Evolutionary conservation across 2,329 filamentous ascomycete species (phyloP), one percentile per base, ranked within the genome.

Genomic region (Zymoseptoria pseudotritici): DNA sequence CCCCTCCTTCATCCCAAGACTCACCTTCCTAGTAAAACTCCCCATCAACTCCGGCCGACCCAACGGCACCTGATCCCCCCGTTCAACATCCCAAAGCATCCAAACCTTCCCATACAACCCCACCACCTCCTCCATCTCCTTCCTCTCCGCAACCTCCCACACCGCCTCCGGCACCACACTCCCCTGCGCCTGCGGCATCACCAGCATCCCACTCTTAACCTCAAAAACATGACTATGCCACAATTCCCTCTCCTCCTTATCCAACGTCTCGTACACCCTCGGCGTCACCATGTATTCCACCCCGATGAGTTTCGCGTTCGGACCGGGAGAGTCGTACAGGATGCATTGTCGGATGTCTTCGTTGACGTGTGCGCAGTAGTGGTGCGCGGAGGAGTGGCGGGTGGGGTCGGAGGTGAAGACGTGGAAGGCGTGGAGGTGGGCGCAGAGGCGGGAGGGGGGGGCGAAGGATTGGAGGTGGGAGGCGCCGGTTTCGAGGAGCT

Each of bases 271-370:
- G 76, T 87, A 95, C 0, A 94, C 76, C 3, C 79, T 77, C 0
- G 85, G 82, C 0, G 86, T 86, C 67, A 96, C 86, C 89, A 94
- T 92, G 78, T 95, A 95, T 73, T 96, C 91, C 67, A 95, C 82
- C 8, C 90, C 91, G 62, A 96, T 90, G 19, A 96, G 82, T 0
- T 87, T 83, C 0, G 90, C 90, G 24, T 83, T 82, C 7, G 83
- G 79, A 0, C 80, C 78, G 0, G 86, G 80, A 0, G 84, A 83
- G 74, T 95, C 90, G 76, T 94, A 96, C 63, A 96, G 82, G 29
- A 96, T 83, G 72, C 91, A 95, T 78, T 96, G 90, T 3, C 91
- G 83, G 59, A 95, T 81, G 63, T 94, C 90, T 78, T 86, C 81
- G 62, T 82, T 91, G 3, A 94, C 68, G 68, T 94, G 90, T 0